Percentiles rank a stretch among this genome's conserved stretches.
These are phyloP conservation scores for Fraxinus pennsylvanica DNA, from an alignment of 257 asterid species.

Conservation along the genomic window DNA sequence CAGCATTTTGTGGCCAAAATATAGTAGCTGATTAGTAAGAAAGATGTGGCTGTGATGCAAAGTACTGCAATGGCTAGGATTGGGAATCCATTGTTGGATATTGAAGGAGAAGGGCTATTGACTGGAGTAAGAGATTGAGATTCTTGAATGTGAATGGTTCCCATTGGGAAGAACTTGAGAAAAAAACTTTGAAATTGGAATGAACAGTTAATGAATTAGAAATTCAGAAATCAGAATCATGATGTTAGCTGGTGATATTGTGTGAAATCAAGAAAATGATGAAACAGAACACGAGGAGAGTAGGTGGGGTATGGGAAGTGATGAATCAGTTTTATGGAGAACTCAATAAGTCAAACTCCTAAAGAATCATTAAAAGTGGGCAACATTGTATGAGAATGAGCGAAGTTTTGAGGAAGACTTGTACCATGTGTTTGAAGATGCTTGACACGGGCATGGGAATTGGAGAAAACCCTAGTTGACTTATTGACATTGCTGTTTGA, in stretches of 20 bases:
- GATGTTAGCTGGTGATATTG: slow-evolving; percentile 19
- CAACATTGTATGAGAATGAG: slow-evolving; percentile 25
- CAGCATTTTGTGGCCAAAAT: slow-evolving; percentile 69
- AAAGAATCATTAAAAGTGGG: slow-evolving; percentile 15
- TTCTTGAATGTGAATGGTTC: slow-evolving; percentile 26
- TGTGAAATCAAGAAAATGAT: slow-evolving; percentile 20
- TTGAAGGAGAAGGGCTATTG: slow-evolving; percentile 41
- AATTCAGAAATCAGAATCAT: slow-evolving; percentile 29
- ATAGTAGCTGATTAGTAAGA: slow-evolving; percentile 65
- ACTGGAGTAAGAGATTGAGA: slow-evolving; percentile 38
- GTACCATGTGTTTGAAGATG: slow-evolving; percentile 52
- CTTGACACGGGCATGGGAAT: slow-evolving; percentile 43
- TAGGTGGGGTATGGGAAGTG: not conserved
- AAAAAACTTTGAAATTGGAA: not conserved
- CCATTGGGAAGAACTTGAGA: slow-evolving; percentile 28
- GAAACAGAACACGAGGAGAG: not conserved
- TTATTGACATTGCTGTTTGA: slow-evolving; percentile 22
- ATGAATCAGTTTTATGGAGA: slow-evolving; percentile 28
- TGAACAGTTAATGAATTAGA: slow-evolving; percentile 15
- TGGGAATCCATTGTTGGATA: slow-evolving; percentile 60
- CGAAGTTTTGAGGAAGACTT: slow-evolving; percentile 33
- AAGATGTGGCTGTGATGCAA: slow-evolving; percentile 67
- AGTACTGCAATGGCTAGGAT: slow-evolving; percentile 61
- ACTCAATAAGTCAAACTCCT: slow-evolving; percentile 35
- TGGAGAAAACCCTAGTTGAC: slow-evolving; percentile 44